Conservation (phyloP, 139 green algal species). For the Trebouxia sp. region DNA sequence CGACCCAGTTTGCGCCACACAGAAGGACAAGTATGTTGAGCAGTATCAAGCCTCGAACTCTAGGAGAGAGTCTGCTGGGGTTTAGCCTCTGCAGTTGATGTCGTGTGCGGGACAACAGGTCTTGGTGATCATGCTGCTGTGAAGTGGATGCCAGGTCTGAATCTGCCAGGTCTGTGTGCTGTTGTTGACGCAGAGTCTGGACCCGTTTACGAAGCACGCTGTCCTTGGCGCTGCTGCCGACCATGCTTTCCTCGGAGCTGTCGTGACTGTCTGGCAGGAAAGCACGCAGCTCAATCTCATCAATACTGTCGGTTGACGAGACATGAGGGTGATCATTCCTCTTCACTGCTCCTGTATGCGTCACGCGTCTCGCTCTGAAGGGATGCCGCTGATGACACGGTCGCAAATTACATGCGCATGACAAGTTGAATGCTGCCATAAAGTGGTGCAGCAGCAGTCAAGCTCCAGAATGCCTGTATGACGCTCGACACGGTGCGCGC, state of each 20-base stretch:
- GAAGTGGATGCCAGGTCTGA: background rate
- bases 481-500: too few relatives aligned
- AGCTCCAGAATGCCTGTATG: too few relatives aligned
- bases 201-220: slow-evolving; percentile 3
- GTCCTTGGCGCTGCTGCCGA: background rate
- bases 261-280: background rate
- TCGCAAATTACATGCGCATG: too few relatives aligned
- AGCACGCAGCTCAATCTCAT: background rate
- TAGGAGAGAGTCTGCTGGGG: slow-evolving; percentile 24
- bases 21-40: slow-evolving; percentile 15
- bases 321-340: background rate
- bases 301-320: background rate
- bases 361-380: background rate
- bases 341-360: background rate
- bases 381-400: too few relatives aligned
- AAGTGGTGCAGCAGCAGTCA: too few relatives aligned
- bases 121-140: background rate
- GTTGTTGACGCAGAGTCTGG: background rate
- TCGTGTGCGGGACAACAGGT: background rate
- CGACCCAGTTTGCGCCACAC: slow-evolving; percentile 21
- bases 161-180: background rate
- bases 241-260: background rate
- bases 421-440: too few relatives aligned
- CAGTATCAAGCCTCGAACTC: slow-evolving; percentile 10
- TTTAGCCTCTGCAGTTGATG: background rate